These are phyloP conservation scores for Talaromyces pinophilus DNA, from an alignment of 2,329 filamentous ascomycete species.

Conservation along the genomic window DNA sequence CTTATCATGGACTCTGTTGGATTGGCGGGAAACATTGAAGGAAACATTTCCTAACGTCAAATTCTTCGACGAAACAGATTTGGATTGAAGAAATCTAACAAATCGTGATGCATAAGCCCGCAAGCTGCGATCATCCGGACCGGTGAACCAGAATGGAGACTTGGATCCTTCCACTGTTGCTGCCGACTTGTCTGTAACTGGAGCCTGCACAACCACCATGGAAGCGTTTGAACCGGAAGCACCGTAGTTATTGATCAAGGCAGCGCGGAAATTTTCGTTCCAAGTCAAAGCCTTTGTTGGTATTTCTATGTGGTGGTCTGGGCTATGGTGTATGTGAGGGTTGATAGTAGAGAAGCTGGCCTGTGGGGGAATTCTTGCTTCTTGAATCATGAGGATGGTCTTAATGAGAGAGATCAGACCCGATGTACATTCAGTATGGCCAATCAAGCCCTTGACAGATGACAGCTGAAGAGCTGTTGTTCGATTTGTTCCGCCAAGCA, in stretches of 20 bases:
- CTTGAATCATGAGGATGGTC: slow-evolving; percentile 39
- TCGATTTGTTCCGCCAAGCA: slow-evolving; percentile 20
- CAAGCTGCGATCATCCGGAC: background rate
- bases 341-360: slow-evolving; percentile 32
- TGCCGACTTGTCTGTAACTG: slow-evolving; percentile 26
- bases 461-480: background rate
- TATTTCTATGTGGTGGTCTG: slow-evolving; percentile 26
- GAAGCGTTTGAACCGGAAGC: slow-evolving; percentile 33
- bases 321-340: slow-evolving; percentile 25
- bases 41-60: background rate
- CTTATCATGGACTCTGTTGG: background rate
- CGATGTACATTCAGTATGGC: slow-evolving; percentile 36
- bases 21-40: background rate
- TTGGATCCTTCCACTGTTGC: background rate
- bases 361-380: slow-evolving; percentile 34
- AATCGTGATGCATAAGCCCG: background rate
- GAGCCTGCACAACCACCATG: slow-evolving; percentile 31
- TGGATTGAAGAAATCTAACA: background rate
- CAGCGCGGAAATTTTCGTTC: slow-evolving; percentile 17
- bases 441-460: slow-evolving; percentile 36
- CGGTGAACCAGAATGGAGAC: slow-evolving; percentile 8
- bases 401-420: slow-evolving; percentile 34
- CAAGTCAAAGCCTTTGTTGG: slow-evolving; percentile 19
- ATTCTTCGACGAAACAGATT: background rate
- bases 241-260: slow-evolving; percentile 36